Evolutionary conservation across 2,329 filamentous ascomycete genomes (phyloP), one percentile per base, ranked within the genome.

Genomic region (Rugonectria rugulosa): DNA sequence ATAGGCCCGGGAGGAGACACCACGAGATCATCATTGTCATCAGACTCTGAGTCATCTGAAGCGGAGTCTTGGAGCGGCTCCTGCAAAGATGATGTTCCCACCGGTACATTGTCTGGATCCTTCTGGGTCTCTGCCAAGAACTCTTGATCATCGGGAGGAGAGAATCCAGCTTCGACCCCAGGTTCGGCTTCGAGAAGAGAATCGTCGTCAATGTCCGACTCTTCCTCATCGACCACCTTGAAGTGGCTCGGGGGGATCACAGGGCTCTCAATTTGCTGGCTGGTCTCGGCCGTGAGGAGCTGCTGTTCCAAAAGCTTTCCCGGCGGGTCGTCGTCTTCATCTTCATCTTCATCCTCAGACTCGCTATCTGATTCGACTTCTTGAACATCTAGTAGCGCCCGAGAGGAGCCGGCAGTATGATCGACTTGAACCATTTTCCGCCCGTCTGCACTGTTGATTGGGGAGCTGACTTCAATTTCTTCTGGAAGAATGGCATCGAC

Each of bases 211-310:
- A 31, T 24, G 7, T 53, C 53, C n/a, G 29, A 31, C n/a, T 37
- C 24, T n/a, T 21, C 14, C 9, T n/a, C 41, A 5, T 21, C 24
- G n/a, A 12, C 26, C 14, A 24, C 24, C 11, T 7, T n/a, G 23
- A 51, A 23, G 10, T 50, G 46, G 42, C 42, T 47, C 12, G 53
- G 42, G 15, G 53, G 43, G 15, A 53, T 32, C 8, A 53, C 14
- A 23, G 53, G 48, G 10, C 37, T 53, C 29, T 56, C 53, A 11
- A 34, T 27, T n/a, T 26, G 8, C 5, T 32, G 8, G 7, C 8
- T 36, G 14, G 36, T 41, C 23, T 41, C 17, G 4, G 23, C 4
- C 7, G n/a, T 5, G 21, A 19, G 14, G 29, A 20, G 15, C 34
- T 44, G 44, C n/a, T 38, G 20, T 32, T 32, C 32, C 6, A 17